Conservation (phyloP, 2,329 filamentous ascomycete genomes). For the Colletotrichum tamarilloi region DNA sequence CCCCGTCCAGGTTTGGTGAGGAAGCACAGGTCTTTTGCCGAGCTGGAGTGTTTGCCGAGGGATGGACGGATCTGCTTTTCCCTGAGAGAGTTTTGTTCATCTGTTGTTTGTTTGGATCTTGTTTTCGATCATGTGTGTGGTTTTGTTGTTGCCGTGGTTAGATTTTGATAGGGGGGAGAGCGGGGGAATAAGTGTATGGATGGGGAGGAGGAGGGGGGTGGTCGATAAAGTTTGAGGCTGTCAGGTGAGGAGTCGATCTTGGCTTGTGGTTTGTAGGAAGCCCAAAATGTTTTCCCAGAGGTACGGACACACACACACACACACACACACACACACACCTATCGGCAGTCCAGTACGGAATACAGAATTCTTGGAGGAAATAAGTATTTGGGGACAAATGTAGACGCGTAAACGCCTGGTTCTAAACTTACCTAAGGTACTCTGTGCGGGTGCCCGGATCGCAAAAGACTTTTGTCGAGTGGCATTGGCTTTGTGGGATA, state of each 20-base stretch:
- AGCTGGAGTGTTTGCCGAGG: background rate
- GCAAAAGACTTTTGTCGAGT: background rate
- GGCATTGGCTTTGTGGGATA: background rate
- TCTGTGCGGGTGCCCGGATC: background rate
- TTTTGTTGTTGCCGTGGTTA: background rate
- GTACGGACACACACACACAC: background rate
- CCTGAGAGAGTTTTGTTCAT: background rate
- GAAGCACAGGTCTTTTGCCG: background rate
- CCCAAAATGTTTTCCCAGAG: background rate
- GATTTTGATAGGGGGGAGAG: background rate
- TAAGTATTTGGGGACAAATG: background rate
- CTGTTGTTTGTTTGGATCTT: background rate
- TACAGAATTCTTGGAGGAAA: background rate
- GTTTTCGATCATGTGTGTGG: background rate
- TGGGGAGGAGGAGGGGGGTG: no score
- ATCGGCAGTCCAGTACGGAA: background rate
- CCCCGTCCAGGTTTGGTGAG: no score
- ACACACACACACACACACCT: background rate
- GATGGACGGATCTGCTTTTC: background rate
- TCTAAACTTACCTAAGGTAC: no score
- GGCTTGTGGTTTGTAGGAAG: background rate
- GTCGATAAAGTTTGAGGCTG: conserved; percentile 27
- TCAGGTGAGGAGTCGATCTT: conserved; percentile 17
- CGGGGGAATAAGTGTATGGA: background rate
- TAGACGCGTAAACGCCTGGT: background rate